phyloP scores from a whole-genome alignment of 352 stramenopile genomes.

The Lagenidium giganteum region DNA sequence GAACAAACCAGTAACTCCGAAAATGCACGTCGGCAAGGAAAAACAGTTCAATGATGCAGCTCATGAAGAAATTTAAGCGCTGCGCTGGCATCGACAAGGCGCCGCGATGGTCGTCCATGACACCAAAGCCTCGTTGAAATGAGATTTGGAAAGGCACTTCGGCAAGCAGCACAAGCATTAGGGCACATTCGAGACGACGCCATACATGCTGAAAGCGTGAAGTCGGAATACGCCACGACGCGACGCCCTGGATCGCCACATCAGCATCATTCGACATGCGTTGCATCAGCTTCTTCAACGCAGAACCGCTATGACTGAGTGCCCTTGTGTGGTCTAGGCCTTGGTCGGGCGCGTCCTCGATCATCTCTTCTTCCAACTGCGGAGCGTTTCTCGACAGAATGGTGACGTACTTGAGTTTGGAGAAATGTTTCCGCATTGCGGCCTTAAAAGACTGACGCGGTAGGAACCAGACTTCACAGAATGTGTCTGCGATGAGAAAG shows the following conservation, averaged over 20 bases:
- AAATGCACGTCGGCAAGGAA: constrained; percentile 50
- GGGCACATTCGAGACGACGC: constrained; percentile 18
- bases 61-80: constrained; percentile 22
- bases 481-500: constrained; percentile 14
- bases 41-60: constrained; percentile 43
- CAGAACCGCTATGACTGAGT: too few relatives aligned
- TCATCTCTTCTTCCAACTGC: not conserved
- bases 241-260: not conserved
- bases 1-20: constrained; percentile 34
- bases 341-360: too few relatives aligned
- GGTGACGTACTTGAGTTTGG: constrained; percentile 42
- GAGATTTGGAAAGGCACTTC: constrained; percentile 42
- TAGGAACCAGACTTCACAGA: constrained; percentile 22
- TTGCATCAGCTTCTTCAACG: constrained; percentile 17
- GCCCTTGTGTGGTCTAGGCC: not conserved
- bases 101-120: constrained; percentile 35
- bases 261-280: constrained; percentile 7
- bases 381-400: constrained; percentile 20
- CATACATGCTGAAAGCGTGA: constrained; percentile 27
- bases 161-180: constrained; percentile 30
- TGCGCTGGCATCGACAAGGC: too few relatives aligned
- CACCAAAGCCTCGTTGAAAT: constrained; percentile 38
- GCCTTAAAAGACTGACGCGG: constrained; percentile 9
- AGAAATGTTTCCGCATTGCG: constrained; percentile 46
- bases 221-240: constrained; percentile 20